A percentile compares a stretch with the other conserved stretches of the same genome.
phyloP scores from a whole-genome alignment of 2,329 filamentous ascomycete genomes.

The Stachybotrys elegans region DNA sequence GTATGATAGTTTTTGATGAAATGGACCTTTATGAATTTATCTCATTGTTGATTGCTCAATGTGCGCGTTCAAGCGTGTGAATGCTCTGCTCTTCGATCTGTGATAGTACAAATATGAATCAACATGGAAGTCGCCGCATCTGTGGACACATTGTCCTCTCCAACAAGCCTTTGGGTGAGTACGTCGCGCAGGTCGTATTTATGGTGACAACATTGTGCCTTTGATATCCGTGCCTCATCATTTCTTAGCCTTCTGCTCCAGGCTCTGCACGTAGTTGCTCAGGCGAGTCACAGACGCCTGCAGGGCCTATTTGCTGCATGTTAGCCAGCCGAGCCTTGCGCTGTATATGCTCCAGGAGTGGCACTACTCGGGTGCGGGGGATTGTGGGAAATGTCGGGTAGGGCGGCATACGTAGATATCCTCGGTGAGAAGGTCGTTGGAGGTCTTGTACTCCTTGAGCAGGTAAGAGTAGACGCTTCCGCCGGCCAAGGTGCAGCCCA shows the following conservation, averaged over 20 bases:
- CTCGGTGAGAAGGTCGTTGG: constrained; percentile 88
- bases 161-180: no score
- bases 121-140: no score
- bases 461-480: constrained; percentile 87
- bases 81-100: no score
- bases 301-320: constrained; percentile 67
- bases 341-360: no score
- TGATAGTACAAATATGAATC: no score
- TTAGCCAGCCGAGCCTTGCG: no score
- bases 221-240: constrained; percentile 10
- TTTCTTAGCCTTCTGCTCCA: constrained; percentile 68
- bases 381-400: background rate
- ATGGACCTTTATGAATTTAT: constrained; percentile 19
- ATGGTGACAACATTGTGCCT: no score
- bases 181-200: no score
- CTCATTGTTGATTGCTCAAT: no score
- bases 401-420: constrained; percentile 81
- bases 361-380: no score
- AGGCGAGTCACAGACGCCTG: constrained; percentile 84
- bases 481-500: constrained; percentile 76
- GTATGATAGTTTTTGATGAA: constrained; percentile 20
- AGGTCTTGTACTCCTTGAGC: constrained; percentile 86
- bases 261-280: constrained; percentile 72
- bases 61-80: no score
- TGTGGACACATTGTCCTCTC: no score